Conservation (phyloP, 2,329 filamentous ascomycete genomes). For the Mycocentrospora acerina region DNA sequence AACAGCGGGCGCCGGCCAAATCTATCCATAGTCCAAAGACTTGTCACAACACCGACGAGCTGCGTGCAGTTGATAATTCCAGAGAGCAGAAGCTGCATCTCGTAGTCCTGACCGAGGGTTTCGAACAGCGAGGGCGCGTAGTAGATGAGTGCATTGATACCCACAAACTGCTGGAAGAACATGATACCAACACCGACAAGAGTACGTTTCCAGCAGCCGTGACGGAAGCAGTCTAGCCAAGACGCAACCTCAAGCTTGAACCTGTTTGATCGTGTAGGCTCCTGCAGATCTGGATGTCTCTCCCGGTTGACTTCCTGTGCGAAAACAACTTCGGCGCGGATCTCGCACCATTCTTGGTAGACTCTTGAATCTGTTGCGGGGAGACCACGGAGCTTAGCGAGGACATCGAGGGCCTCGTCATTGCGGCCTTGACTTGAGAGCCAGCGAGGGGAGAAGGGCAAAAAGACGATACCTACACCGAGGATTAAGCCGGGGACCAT, state of each 20-base stretch:
- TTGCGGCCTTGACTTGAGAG: constrained; percentile 48
- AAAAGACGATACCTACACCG: constrained; percentile 46
- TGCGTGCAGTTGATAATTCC: constrained; percentile 61
- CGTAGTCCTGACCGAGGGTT: constrained; percentile 59
- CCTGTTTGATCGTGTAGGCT: constrained; percentile 31
- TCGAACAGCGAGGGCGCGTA: constrained; percentile 63
- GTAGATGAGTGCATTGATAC: constrained; percentile 56
- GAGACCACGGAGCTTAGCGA: constrained; percentile 53
- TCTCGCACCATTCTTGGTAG: constrained; percentile 55
- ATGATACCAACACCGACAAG: constrained; percentile 44
- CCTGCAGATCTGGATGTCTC: constrained; percentile 40
- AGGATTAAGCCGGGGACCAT: constrained; percentile 45
- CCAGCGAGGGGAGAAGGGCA: constrained; percentile 60
- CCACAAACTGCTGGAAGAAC: constrained; percentile 47
- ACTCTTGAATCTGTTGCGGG: constrained; percentile 53
- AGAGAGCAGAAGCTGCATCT: constrained; percentile 61
- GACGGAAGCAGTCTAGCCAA: constrained; percentile 53
- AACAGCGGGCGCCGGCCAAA: constrained; percentile 46
- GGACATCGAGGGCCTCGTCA: constrained; percentile 51
- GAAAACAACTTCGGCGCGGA: constrained; percentile 57
- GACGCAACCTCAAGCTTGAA: constrained; percentile 48
- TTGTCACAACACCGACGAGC: constrained; percentile 44
- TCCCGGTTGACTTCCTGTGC: constrained; percentile 49
- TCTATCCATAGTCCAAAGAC: constrained; percentile 48
- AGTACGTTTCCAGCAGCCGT: constrained; percentile 48